Conservation (phyloP, 331 rosid species). For the Quercus phellos region DNA sequence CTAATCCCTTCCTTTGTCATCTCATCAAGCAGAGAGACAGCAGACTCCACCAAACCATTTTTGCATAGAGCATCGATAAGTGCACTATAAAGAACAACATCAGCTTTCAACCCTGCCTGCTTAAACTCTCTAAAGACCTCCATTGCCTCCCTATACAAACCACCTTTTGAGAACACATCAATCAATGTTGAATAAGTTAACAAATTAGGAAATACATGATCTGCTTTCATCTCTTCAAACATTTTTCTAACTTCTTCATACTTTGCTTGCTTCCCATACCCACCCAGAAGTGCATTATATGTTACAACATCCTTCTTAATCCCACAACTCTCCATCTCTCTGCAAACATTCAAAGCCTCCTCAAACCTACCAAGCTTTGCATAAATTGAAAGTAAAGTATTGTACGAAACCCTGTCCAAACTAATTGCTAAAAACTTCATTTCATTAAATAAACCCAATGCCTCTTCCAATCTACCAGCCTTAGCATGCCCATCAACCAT, state of each 20-base stretch:
- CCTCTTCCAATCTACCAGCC: constrained; percentile 72
- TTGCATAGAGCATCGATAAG: constrained; percentile 78
- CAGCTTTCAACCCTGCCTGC: constrained; percentile 64
- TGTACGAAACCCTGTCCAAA: constrained; percentile 78
- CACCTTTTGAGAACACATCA: constrained; percentile 75
- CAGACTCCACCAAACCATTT: constrained; percentile 76
- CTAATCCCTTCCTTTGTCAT: constrained; percentile 78
- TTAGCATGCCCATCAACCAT: constrained; percentile 87
- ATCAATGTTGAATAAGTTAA: constrained; percentile 89
- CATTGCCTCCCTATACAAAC: constrained; percentile 69
- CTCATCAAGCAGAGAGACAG: constrained; percentile 71
- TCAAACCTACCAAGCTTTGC: constrained; percentile 82
- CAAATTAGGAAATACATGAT: constrained; percentile 48
- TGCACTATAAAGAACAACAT: constrained; percentile 84
- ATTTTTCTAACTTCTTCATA: constrained; percentile 50
- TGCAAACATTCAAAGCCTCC: constrained; percentile 54
- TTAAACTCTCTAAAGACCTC: constrained; percentile 61
- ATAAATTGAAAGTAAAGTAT: constrained; percentile 70
- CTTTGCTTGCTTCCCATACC: constrained; percentile 78
- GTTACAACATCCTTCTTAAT: constrained; percentile 65
- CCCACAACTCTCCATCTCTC: constrained; percentile 80
- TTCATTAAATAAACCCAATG: constrained; percentile 53
- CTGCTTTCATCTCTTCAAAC: constrained; percentile 58
- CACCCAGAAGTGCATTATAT: constrained; percentile 79
- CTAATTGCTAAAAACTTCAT: constrained; percentile 59